These are phyloP conservation scores for Balansia obtecta DNA, from an alignment of 2,329 filamentous ascomycete species.

Conservation along the genomic window DNA sequence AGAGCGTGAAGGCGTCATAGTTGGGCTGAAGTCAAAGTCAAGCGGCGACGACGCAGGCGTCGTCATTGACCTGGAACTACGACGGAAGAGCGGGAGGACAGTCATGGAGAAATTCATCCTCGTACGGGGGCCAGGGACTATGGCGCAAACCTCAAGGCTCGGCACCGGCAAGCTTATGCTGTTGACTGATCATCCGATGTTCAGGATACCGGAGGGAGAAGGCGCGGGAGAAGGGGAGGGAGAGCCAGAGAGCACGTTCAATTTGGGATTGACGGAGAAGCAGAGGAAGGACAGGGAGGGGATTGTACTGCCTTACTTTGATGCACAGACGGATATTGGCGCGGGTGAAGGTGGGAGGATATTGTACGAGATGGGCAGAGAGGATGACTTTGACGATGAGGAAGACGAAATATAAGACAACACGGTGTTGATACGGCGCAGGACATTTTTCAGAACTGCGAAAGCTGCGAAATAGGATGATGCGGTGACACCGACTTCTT, in stretches of 20 bases:
- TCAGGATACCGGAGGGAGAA: constrained; percentile 31
- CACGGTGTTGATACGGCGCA: not conserved
- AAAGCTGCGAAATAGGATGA: no score
- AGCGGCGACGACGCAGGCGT: constrained; percentile 30
- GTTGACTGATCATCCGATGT: constrained; percentile 66
- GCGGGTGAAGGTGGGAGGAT: constrained; percentile 83
- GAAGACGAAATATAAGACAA: constrained; percentile 83
- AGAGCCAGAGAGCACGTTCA: constrained; percentile 66
- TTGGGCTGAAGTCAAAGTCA: constrained; percentile 46
- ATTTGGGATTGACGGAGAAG: constrained; percentile 77
- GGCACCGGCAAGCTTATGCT: constrained; percentile 35
- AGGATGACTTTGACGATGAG: constrained; percentile 95
- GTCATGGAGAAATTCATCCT: constrained; percentile 57
- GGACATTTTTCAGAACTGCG: no score
- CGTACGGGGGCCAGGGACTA: constrained; percentile 11
- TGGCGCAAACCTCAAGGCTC: constrained; percentile 11
- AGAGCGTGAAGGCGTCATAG: constrained; percentile 63
- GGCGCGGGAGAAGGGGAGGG: constrained; percentile 32
- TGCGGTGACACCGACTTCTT: not conserved
- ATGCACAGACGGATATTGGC: constrained; percentile 74
- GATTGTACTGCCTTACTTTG: constrained; percentile 89
- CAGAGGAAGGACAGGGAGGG: constrained; percentile 77
- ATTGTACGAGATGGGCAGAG: constrained; percentile 88
- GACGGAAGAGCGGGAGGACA: constrained; percentile 68
- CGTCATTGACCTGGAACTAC: constrained; percentile 75